These are phyloP conservation scores for Ceratobasidium sp. DNA, from an alignment of 1,284 basidiomycete species.

Conservation along the genomic window DNA sequence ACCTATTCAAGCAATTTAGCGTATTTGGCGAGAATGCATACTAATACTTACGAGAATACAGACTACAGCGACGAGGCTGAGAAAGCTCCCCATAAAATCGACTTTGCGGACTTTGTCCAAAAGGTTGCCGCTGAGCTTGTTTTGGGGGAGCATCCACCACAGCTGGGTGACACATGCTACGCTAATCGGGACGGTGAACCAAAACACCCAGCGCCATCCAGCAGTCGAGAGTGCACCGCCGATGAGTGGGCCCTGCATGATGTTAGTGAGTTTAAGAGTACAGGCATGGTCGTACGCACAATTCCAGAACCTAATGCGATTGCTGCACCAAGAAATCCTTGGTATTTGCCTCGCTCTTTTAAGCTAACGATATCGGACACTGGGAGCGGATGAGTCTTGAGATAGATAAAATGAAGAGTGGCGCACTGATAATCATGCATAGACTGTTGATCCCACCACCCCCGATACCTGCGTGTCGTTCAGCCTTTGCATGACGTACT, in stretches of 20 bases:
- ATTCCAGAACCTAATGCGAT: slow-evolving; percentile 43
- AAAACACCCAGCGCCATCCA: slow-evolving; percentile 46
- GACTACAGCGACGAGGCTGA: slow-evolving; percentile 39
- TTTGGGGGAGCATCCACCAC: slow-evolving; percentile 45
- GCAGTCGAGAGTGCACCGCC: slow-evolving; percentile 44
- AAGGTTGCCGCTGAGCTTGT: slow-evolving; percentile 41
- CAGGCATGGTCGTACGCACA: neutral
- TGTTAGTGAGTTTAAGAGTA: neutral
- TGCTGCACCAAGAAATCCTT: slow-evolving; percentile 74
- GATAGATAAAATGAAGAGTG: neutral
- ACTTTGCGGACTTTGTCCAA: slow-evolving; percentile 42
- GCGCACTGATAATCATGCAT: slow-evolving; percentile 43
- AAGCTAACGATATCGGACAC: slow-evolving; percentile 79
- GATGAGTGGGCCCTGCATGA: slow-evolving; percentile 33
- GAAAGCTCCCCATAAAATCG: slow-evolving; percentile 39
- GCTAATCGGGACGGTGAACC: slow-evolving; percentile 44
- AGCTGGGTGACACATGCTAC: slow-evolving; percentile 36
- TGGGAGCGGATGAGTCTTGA: neutral
- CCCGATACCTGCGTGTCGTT: slow-evolving; percentile 16
- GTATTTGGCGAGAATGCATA: neutral
- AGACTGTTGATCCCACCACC: slow-evolving; percentile 45
- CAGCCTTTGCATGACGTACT: neutral
- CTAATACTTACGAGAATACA: slow-evolving; percentile 26
- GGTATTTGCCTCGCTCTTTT: slow-evolving; percentile 80
- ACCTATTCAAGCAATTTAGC: neutral